Conservation (phyloP, 179 eudicot genomes). For the Pouteria campechiana region DNA sequence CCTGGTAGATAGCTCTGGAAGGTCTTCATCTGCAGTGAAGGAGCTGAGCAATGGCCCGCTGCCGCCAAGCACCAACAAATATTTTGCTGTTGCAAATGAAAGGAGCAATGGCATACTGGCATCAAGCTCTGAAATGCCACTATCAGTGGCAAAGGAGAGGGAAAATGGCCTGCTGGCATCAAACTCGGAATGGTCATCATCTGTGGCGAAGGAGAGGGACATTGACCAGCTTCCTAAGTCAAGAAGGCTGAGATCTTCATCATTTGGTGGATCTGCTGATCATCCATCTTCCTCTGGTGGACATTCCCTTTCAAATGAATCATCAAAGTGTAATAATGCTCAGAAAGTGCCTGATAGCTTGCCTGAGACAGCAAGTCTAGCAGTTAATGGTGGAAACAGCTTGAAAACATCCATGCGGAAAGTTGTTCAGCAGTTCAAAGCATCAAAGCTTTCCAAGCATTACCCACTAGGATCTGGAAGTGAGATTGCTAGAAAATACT, state of each 20-base stretch:
- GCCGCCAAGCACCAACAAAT: no score
- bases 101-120: no score
- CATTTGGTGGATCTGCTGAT: constrained; percentile 1
- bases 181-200: no score
- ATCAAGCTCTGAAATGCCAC: constrained; percentile 5
- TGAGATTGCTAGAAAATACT: constrained; percentile 25
- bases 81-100: no score
- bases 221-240: constrained; percentile 9
- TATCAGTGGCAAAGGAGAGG: neutral
- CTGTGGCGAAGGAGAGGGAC: no score
- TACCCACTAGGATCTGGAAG: constrained; percentile 19
- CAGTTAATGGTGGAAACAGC: constrained; percentile 21
- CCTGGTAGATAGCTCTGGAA: no score
- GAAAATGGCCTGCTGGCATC: no score
- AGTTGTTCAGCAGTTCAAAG: constrained; percentile 43
- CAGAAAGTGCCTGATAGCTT: constrained; percentile 7
- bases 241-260: constrained; percentile 4
- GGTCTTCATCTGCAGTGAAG: no score
- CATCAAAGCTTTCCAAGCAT: constrained; percentile 25
- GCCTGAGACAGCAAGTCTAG: constrained; percentile 10
- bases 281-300: constrained; percentile 8
- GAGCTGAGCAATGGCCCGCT: no score
- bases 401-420: constrained; percentile 40
- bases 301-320: constrained; percentile 10
- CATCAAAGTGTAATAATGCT: constrained; percentile 13